A percentile compares a stretch with the other conserved stretches of the same genome.
These are phyloP conservation scores for Candida parachauliodes DNA, from an alignment of 805 yeast genomes.

Conservation along the genomic window DNA sequence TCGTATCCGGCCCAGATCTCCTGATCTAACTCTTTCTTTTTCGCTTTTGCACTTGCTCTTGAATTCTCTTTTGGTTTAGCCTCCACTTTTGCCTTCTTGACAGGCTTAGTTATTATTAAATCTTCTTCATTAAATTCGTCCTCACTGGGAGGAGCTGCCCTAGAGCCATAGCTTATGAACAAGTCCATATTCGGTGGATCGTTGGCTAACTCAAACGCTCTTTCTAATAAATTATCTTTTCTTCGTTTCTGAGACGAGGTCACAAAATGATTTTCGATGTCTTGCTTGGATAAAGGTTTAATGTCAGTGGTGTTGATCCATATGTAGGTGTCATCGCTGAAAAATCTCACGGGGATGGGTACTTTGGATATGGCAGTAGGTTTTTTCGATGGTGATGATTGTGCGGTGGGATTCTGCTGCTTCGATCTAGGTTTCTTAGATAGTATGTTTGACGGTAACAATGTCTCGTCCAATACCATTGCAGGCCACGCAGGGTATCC, in stretches of 20 bases:
- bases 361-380: slow-evolving; percentile 8
- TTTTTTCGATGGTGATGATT: slow-evolving; percentile 10
- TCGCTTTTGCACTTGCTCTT: slow-evolving; percentile 11
- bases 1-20: slow-evolving; percentile 21
- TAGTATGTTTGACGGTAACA: slow-evolving; percentile 56
- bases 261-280: slow-evolving; percentile 37
- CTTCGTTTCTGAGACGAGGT: slow-evolving; percentile 24
- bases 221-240: slow-evolving; percentile 42
- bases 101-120: slow-evolving; percentile 11
- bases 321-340: slow-evolving; percentile 67
- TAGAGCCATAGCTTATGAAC: slow-evolving; percentile 39
- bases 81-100: slow-evolving; percentile 9
- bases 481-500: slow-evolving; percentile 94
- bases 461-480: slow-evolving; percentile 60
- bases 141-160: slow-evolving; percentile 44
- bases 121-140: slow-evolving; percentile 29
- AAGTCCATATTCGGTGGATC: slow-evolving; percentile 41
- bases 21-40: slow-evolving; percentile 12
- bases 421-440: slow-evolving; percentile 46
- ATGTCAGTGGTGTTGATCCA: slow-evolving; percentile 60
- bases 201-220: slow-evolving; percentile 53
- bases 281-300: slow-evolving; percentile 39
- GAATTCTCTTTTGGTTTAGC: slow-evolving; percentile 7
- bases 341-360: slow-evolving; percentile 58
- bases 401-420: slow-evolving; percentile 2